phyloP scores from a whole-genome alignment of 2,329 filamentous ascomycete species.

The Aureobasidium namibiae region DNA sequence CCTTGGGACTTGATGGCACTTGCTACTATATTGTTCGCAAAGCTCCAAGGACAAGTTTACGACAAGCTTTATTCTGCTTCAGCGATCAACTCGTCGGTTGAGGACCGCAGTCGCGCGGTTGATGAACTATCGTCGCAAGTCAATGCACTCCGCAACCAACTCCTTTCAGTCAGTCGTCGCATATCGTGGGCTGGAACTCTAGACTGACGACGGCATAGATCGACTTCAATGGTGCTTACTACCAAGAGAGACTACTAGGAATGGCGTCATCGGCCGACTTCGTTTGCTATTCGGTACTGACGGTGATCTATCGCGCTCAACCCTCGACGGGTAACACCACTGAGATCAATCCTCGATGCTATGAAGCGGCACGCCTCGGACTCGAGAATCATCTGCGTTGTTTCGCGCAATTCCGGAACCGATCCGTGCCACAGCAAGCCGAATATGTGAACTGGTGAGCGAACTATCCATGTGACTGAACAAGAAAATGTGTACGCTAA shows the following conservation, averaged over 20 bases:
- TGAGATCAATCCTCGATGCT: constrained; percentile 17
- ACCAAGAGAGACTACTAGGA: constrained; percentile 7
- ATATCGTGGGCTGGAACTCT: accelerated
- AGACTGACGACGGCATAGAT: background rate
- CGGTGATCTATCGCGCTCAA: constrained; percentile 15
- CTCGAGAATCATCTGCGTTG: constrained; percentile 15
- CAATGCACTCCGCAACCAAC: constrained; percentile 4
- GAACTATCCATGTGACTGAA: background rate
- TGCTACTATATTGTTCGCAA: constrained; percentile 8
- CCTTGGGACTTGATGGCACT: constrained; percentile 13
- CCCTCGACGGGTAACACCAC: constrained; percentile 11
- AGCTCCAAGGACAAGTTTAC: constrained; percentile 9
- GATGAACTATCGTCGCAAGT: background rate
- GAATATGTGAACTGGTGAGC: constrained; percentile 15
- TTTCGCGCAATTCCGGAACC: constrained; percentile 11
- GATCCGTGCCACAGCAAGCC: background rate
- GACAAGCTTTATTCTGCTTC: constrained; percentile 13
- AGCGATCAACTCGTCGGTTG: background rate
- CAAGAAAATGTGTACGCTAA: background rate
- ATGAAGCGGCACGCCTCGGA: constrained; percentile 13
- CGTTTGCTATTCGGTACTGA: constrained; percentile 16
- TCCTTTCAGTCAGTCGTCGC: background rate
- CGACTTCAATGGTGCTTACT: constrained; percentile 4
- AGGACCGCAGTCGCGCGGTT: constrained; percentile 2
- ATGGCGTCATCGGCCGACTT: constrained; percentile 14